Evolutionary conservation across 176 grass and related monocot genomes (phyloP), one percentile per base, ranked within the genome.

Genomic region (Coix lacrymajobi): DNA sequence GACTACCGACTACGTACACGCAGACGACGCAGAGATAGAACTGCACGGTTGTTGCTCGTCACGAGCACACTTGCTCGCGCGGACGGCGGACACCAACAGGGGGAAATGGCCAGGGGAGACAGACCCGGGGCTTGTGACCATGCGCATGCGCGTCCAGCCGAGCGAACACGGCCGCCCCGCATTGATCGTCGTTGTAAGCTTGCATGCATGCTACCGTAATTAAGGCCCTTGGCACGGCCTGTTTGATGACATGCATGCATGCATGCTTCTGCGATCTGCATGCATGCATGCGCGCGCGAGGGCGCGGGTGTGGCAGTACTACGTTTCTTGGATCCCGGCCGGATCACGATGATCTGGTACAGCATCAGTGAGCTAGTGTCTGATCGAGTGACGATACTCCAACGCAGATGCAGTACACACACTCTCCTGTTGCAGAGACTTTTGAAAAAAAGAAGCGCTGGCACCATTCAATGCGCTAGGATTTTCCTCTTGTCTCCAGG

Each of bases 101-200:
- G 16, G 11, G 72, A 85, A 82, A 11, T 82, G 78, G 83, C 72
- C 78, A 82, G 65, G 88, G 65, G 57, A n/a, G 83, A 71, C 28
- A 56, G 39, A 71, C 64, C 54, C 49, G 39, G 43, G 66, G 80
- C 80, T 72, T 78, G 38, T 79, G 80, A 66, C 56, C 80, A 83
- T 56, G 73, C 81, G 39, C 28, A 76, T 38, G 71, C 83, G 44
- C 32, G 83, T 66, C 57, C 11, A 17, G 83, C 63, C 71, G 83
- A 85, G 54, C 51, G 29, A 54, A 11, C 70, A 69, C 22, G 62
- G 63, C 64, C 63, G 80, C 49, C 4, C 2, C 52, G 72, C 83
- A 85, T 81, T 81, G 17, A 71, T 81, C 12, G 54, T 81, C 32
- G 28, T 77, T 77, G 77, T 81, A 85, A 71, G 1, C 63, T 10